phyloP scores from a whole-genome alignment of 2,329 filamentous ascomycete genomes.

The Penicillium occitanis region DNA sequence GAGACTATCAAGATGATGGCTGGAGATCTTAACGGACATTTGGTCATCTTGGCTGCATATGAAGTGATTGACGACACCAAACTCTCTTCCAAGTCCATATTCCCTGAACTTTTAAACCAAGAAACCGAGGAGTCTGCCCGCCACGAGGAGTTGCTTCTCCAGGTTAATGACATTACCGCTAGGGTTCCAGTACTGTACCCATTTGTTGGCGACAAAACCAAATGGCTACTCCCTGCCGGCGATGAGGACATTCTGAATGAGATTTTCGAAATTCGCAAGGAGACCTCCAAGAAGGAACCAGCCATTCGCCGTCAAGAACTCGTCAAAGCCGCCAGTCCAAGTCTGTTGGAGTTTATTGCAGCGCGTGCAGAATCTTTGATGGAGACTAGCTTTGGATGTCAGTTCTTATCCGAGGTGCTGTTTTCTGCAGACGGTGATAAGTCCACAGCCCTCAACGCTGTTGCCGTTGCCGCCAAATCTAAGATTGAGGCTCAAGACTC shows the following conservation, averaged over 20 bases:
- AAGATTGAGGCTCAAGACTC: constrained; percentile 57
- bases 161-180: constrained; percentile 49
- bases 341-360: constrained; percentile 71
- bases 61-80: constrained; percentile 96
- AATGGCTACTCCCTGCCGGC: constrained; percentile 62
- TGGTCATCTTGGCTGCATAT: constrained; percentile 79
- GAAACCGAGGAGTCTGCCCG: constrained; percentile 45
- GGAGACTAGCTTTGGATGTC: constrained; percentile 77
- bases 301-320: constrained; percentile 74
- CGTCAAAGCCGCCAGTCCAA: constrained; percentile 68
- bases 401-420: constrained; percentile 79
- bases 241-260: constrained; percentile 73
- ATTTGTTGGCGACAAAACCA: constrained; percentile 63
- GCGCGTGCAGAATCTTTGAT: constrained; percentile 67
- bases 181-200: constrained; percentile 74
- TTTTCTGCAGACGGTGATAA: constrained; percentile 76
- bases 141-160: constrained; percentile 46
- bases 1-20: constrained; percentile 85
- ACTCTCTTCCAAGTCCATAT: constrained; percentile 78
- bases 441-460: constrained; percentile 67
- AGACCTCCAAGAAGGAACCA: constrained; percentile 90
- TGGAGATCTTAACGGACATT: constrained; percentile 73
- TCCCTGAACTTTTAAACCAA: constrained; percentile 79
- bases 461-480: constrained; percentile 51
- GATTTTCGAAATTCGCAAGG: constrained; percentile 73